Percentiles rank a stretch among this genome's conserved stretches.
Evolutionary conservation across 345 rosid species (phyloP).

Genomic region (Eucalyptus cladocalyx): DNA sequence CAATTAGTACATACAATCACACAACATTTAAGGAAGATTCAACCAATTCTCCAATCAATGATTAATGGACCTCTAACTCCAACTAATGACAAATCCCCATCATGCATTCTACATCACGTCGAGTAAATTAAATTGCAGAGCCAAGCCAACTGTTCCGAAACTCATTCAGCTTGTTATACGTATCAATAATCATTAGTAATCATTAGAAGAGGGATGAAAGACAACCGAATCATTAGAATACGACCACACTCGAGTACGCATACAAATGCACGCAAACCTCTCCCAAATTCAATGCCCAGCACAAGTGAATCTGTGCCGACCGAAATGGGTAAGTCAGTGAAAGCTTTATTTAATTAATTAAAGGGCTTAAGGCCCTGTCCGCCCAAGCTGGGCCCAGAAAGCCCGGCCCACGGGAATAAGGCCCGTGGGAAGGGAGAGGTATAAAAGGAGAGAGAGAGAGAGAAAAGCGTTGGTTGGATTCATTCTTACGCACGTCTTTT

Average conservation of each 20-base stretch:
- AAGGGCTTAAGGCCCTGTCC: no score
- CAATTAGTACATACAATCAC: background rate
- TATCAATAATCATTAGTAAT: background rate
- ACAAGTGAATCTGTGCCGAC: background rate
- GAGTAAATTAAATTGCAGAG: background rate
- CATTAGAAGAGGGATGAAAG: background rate
- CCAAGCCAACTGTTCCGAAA: background rate
- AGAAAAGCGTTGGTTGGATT: no score
- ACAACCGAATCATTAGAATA: background rate
- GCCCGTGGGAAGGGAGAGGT: no score
- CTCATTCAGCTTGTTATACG: background rate
- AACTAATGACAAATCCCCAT: background rate
- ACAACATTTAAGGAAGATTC: background rate
- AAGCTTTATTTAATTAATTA: no score
- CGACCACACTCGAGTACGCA: background rate
- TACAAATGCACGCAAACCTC: background rate
- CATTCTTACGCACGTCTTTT: no score
- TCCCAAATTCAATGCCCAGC: background rate
- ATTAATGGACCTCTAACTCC: background rate
- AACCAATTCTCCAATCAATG: background rate
- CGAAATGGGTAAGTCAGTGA: background rate
- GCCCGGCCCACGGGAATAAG: no score
- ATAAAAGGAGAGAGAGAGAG: no score
- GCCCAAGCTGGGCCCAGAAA: no score
- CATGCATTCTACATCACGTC: background rate